phyloP scores from a whole-genome alignment of 768 basidiomycete genomes.

The Hygrocybe coccinea region DNA sequence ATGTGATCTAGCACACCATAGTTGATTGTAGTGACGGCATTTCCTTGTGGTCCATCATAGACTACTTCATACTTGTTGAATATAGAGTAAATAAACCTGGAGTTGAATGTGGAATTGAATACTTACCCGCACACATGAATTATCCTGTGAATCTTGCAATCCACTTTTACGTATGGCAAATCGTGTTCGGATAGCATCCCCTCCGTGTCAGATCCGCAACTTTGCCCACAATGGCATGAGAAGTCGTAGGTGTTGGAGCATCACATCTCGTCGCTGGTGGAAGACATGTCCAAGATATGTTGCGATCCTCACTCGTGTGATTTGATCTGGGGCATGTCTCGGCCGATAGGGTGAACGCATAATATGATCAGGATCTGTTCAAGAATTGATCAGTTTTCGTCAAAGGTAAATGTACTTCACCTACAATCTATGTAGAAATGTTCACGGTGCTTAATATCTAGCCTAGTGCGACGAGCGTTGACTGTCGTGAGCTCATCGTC shows the following conservation, averaged over 20 bases:
- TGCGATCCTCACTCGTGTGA: constrained; percentile 10
- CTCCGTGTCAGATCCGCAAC: constrained; percentile 16
- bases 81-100: background rate
- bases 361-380: constrained; percentile 14
- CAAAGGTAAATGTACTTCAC: background rate
- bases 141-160: background rate
- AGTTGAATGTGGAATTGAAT: background rate
- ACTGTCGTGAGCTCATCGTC: constrained; percentile 9
- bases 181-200: constrained; percentile 20
- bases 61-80: background rate
- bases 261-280: background rate
- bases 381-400: background rate
- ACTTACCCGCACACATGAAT: constrained; percentile 5
- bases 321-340: constrained; percentile 5
- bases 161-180: background rate
- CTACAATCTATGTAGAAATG: constrained; percentile 5
- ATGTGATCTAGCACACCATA: constrained; percentile 16
- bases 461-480: background rate
- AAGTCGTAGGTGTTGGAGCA: constrained; percentile 8
- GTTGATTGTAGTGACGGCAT: background rate
- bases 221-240: constrained; percentile 23
- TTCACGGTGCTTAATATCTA: background rate
- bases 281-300: constrained; percentile 14
- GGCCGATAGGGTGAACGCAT: constrained; percentile 11
- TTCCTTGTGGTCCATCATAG: background rate